These are phyloP conservation scores for Colletotrichum caudatum DNA, from an alignment of 2,329 filamentous ascomycete species.

Conservation along the genomic window DNA sequence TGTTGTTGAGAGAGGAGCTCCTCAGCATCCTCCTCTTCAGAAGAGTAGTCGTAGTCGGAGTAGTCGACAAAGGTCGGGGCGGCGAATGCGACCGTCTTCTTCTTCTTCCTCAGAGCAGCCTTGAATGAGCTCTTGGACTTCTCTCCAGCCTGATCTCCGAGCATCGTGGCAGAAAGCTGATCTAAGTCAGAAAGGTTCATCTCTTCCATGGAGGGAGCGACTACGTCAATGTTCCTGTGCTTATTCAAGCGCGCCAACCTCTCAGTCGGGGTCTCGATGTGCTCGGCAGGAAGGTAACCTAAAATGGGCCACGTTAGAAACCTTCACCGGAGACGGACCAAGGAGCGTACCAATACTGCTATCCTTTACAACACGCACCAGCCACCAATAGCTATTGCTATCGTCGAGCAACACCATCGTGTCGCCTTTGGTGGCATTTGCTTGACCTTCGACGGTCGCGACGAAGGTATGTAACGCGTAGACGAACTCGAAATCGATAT, in stretches of 20 bases:
- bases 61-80: slow-evolving; percentile 90
- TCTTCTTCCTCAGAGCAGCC: slow-evolving; percentile 83
- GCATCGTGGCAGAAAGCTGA: slow-evolving; percentile 72
- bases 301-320: slow-evolving; percentile 42
- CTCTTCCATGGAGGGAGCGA: slow-evolving; percentile 38
- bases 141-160: slow-evolving; percentile 71
- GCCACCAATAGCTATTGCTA: slow-evolving; percentile 99
- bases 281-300: slow-evolving; percentile 97
- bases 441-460: slow-evolving; percentile 96
- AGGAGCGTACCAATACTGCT: slow-evolving; percentile 80
- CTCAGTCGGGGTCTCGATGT: slow-evolving; percentile 98
- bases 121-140: slow-evolving; percentile 87
- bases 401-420: slow-evolving; percentile 99
- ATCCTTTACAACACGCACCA: slow-evolving; percentile 96
- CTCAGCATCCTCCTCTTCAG: slow-evolving; percentile 76
- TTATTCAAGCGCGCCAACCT: slow-evolving; percentile 94
- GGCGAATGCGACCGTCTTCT: slow-evolving; percentile 90
- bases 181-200: slow-evolving; percentile 48
- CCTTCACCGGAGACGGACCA: not conserved
- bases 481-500: slow-evolving; percentile 99
- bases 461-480: slow-evolving; percentile 98
- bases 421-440: slow-evolving; percentile 97
- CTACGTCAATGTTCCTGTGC: slow-evolving; percentile 97
- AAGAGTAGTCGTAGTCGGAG: slow-evolving; percentile 87
- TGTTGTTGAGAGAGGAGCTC: slow-evolving; percentile 56